phyloP scores from a whole-genome alignment of 2,329 filamentous ascomycete genomes.

The Pseudonectria foliicola region DNA sequence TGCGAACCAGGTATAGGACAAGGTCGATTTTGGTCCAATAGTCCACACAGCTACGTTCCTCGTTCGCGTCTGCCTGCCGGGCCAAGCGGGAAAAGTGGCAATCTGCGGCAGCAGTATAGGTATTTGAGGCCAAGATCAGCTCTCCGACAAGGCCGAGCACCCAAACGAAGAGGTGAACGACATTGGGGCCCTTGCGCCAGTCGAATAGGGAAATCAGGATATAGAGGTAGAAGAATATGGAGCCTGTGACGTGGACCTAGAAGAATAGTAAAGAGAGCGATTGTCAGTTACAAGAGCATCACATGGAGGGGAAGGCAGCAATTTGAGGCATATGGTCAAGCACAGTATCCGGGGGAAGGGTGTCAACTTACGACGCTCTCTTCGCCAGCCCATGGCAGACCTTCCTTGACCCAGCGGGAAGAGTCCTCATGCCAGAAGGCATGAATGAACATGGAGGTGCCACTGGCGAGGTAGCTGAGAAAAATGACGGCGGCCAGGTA shows the following conservation, averaged over 20 bases:
- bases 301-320: constrained; percentile 3
- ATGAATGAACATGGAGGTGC: constrained; percentile 65
- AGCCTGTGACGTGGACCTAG: constrained; percentile 78
- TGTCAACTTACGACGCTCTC: constrained; percentile 58
- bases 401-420: constrained; percentile 31
- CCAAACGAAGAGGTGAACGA: constrained; percentile 78
- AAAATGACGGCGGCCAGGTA: constrained; percentile 66
- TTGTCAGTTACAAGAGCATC: constrained; percentile 11
- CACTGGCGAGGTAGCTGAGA: constrained; percentile 69
- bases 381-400: constrained; percentile 69
- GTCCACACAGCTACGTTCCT: constrained; percentile 26
- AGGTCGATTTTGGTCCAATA: constrained; percentile 50
- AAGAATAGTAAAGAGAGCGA: constrained; percentile 8
- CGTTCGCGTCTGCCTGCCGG: constrained; percentile 17
- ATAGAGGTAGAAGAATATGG: constrained; percentile 81
- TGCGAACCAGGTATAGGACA: constrained; percentile 58
- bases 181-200: constrained; percentile 70
- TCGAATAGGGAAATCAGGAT: constrained; percentile 83
- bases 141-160: constrained; percentile 65
- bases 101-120: constrained; percentile 60
- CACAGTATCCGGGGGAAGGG: neutral
- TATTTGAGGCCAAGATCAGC: constrained; percentile 60
- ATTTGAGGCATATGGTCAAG: neutral
- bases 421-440: constrained; percentile 47
- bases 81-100: constrained; percentile 52